A percentile compares a stretch with the other conserved stretches of the same genome.
phyloP scores from a whole-genome alignment of 805 yeast genomes.

The Yarrowia hollandica region DNA sequence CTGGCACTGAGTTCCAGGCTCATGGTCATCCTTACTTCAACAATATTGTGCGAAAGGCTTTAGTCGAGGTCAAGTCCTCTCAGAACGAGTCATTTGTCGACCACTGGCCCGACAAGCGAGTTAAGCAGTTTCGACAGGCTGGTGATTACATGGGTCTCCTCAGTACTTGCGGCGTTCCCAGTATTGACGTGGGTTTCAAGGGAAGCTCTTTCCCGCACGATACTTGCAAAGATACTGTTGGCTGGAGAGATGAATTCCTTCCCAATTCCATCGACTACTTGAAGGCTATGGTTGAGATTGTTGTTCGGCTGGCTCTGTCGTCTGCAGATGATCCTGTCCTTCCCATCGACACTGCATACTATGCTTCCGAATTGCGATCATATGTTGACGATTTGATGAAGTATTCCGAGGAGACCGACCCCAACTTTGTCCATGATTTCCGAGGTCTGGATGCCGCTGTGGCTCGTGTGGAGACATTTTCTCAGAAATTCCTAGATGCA shows the following conservation, averaged over 20 bases:
- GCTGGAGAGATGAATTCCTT: slow-evolving; percentile 49
- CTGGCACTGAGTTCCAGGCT: slow-evolving; percentile 55
- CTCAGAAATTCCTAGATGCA: not conserved
- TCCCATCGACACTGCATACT: slow-evolving; percentile 59
- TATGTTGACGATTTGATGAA: slow-evolving; percentile 51
- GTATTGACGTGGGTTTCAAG: slow-evolving; percentile 58
- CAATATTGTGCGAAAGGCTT: slow-evolving; percentile 47
- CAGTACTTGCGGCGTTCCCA: slow-evolving; percentile 64
- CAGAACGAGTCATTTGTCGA: slow-evolving; percentile 31
- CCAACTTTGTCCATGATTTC: slow-evolving; percentile 39
- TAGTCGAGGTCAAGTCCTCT: slow-evolving; percentile 35
- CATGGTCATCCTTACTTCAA: slow-evolving; percentile 67
- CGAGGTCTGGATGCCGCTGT: slow-evolving; percentile 27
- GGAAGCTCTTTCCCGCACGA: slow-evolving; percentile 47
- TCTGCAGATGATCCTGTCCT: slow-evolving; percentile 74
- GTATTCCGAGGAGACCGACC: slow-evolving; percentile 14
- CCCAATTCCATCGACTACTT: slow-evolving; percentile 58
- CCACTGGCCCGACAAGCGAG: slow-evolving; percentile 32
- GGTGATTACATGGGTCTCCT: slow-evolving; percentile 73
- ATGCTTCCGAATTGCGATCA: slow-evolving; percentile 48
- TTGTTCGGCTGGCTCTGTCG: slow-evolving; percentile 55
- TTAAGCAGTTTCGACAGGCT: slow-evolving; percentile 40
- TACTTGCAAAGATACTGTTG: slow-evolving; percentile 67
- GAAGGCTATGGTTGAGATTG: slow-evolving; percentile 58
- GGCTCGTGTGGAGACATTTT: not conserved